Base-by-base conservation (phyloP, 331 rosid genomes). In the Erythrophleum ivorense region DNA sequence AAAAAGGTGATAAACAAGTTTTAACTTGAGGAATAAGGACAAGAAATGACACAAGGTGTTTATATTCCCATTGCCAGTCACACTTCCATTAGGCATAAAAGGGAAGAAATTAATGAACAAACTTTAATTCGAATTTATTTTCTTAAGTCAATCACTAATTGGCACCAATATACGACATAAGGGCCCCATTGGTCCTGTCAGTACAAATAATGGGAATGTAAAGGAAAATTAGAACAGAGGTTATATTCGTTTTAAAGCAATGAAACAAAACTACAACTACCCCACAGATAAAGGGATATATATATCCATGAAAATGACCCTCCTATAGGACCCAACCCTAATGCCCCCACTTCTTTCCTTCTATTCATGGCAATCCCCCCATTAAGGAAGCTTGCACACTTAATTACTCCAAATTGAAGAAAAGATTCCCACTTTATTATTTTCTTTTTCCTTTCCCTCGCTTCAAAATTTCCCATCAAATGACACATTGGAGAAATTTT, bases 331-430 rank as follows among this genome's bases (percentile, higher is more conserved):
- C 75, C 91, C 93, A 85, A 88, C 80, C 34, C 33, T 45, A 19
- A 45, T 76, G 84, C 36, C 80, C 86, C 91, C 80, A 87, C 81
- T 76, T 43, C 78, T 91, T 92, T 78, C 92, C 94, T 92, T 92
- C 85, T 83, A 84, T 82, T 86, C 87, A 80, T 82, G 87, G 93
- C 87, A 84, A 92, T 80, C 19, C n/a, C 70, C 70, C 86, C 84
- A 72, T 80, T 82, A 90, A 86, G 92, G 86, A 89, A 89, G 86
- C 73, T 85, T 52, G 75, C 68, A 70, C 60, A 72, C 78, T 79
- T 41, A 19, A 18, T 15, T 86, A 78, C 97, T 90, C 91, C 85
- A 85, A 84, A 60, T 81, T 89, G 67, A 87, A 87, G 88, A 80
- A 88, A 82, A 72, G 64, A 67, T 77, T 69, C 84, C 11, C 53